Evolutionary conservation across 805 yeast species (phyloP).

Genomic region (Kodamaea kaohsiungensis): DNA sequence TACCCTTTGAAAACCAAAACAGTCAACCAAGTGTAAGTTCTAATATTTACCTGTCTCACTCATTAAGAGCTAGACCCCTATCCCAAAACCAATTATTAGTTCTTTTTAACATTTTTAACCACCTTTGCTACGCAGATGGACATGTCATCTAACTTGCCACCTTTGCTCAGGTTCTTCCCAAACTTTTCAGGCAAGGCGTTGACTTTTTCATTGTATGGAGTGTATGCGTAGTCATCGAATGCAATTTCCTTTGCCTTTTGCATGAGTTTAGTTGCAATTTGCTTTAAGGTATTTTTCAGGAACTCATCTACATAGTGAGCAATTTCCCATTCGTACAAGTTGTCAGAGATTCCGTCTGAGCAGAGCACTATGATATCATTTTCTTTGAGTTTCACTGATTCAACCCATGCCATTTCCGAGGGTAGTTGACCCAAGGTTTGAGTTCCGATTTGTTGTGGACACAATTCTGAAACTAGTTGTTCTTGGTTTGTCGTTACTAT

Average conservation of each 20-base stretch:
- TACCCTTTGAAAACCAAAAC: background rate
- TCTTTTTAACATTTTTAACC: constrained; percentile 8
- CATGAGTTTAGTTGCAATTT: constrained; percentile 42
- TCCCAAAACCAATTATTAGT: constrained; percentile 10
- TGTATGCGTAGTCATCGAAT: constrained; percentile 52
- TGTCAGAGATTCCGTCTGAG: constrained; percentile 57
- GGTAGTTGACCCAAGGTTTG: constrained; percentile 45
- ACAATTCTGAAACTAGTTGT: constrained; percentile 45
- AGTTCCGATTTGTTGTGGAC: constrained; percentile 59
- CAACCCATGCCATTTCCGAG: constrained; percentile 49
- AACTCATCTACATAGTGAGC: constrained; percentile 36
- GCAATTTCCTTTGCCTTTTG: constrained; percentile 49
- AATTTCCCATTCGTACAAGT: constrained; percentile 51
- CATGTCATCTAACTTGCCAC: constrained; percentile 59
- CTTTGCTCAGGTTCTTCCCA: constrained; percentile 39
- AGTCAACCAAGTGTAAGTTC: background rate
- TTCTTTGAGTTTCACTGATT: constrained; percentile 37
- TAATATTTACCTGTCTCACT: background rate
- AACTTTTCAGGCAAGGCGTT: constrained; percentile 39
- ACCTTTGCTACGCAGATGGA: constrained; percentile 52
- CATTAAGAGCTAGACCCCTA: background rate
- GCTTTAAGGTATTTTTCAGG: constrained; percentile 34
- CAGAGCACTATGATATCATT: constrained; percentile 48
- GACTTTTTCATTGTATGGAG: constrained; percentile 55
- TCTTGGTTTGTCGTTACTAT: constrained; percentile 45